These are phyloP conservation scores for Acmispon strigosus DNA, from an alignment of 306 rosid species.

Conservation along the genomic window DNA sequence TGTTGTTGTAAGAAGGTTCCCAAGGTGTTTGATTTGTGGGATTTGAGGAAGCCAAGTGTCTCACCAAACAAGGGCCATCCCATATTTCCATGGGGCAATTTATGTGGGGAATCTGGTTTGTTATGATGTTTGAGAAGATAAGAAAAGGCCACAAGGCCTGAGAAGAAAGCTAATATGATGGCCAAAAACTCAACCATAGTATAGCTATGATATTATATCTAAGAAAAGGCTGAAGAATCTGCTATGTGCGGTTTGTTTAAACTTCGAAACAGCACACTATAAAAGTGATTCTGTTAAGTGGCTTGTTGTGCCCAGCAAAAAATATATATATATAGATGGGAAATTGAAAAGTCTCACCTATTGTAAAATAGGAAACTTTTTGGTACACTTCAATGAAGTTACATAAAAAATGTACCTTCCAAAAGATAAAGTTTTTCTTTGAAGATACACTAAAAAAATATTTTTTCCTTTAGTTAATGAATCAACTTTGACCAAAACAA, in stretches of 20 bases:
- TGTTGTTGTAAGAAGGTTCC: conserved; percentile 57
- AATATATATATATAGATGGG: no score
- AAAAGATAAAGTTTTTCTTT: no score
- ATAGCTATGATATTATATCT: not conserved
- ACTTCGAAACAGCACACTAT: not conserved
- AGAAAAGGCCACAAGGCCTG: conserved; percentile 19
- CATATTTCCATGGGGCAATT: conserved; percentile 57
- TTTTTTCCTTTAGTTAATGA: no score
- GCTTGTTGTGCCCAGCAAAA: not conserved
- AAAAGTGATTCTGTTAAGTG: not conserved
- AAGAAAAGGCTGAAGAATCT: not conserved
- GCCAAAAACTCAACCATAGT: conserved; percentile 27
- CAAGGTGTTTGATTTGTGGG: conserved; percentile 57
- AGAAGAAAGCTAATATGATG: conserved; percentile 20
- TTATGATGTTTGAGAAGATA: conserved; percentile 30
- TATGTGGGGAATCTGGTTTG: not conserved
- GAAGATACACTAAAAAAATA: no score
- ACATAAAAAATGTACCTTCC: no score
- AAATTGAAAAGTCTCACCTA: no score
- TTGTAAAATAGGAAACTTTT: no score
- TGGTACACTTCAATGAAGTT: no score
- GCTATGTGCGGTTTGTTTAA: not conserved
- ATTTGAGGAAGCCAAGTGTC: conserved; percentile 57
- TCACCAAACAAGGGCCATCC: conserved; percentile 71
- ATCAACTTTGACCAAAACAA: no score